Evolutionary conservation across 225 moss, liverwort and hornwort genomes (phyloP).

Genomic region (Physcomitrellopsis africana): DNA sequence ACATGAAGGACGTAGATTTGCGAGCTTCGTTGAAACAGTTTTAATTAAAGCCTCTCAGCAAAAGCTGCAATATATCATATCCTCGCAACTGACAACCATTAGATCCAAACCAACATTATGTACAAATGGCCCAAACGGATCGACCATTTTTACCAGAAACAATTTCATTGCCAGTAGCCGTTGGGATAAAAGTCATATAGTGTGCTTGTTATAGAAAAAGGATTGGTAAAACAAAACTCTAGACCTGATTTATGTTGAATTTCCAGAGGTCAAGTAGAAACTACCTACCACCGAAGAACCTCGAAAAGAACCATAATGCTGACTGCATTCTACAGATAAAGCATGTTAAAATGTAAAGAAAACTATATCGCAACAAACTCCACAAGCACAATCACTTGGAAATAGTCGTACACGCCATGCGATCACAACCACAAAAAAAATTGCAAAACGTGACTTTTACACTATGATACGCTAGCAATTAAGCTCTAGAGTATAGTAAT

Average conservation of each 20-base stretch:
- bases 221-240: background rate
- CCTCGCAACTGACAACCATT: background rate
- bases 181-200: background rate
- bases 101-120: background rate
- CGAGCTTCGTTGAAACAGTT: background rate
- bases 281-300: background rate
- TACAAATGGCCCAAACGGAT: background rate
- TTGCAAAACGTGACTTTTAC: background rate
- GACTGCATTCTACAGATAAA: background rate
- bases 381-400: background rate
- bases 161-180: background rate
- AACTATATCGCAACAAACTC: background rate
- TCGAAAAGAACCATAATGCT: background rate
- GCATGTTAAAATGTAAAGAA: background rate
- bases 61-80: background rate
- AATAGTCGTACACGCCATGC: background rate
- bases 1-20: background rate
- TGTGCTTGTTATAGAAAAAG: background rate
- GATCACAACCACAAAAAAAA: background rate
- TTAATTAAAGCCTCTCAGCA: constrained; percentile 2
- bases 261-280: background rate
- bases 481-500: background rate
- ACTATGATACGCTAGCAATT: background rate
- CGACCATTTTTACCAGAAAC: background rate
- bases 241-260: background rate